Percentiles rank a stretch among this genome's conserved stretches.
These are phyloP conservation scores for Lachancea thermotolerans DNA, from an alignment of 805 yeast genomes.

Conservation along the genomic window DNA sequence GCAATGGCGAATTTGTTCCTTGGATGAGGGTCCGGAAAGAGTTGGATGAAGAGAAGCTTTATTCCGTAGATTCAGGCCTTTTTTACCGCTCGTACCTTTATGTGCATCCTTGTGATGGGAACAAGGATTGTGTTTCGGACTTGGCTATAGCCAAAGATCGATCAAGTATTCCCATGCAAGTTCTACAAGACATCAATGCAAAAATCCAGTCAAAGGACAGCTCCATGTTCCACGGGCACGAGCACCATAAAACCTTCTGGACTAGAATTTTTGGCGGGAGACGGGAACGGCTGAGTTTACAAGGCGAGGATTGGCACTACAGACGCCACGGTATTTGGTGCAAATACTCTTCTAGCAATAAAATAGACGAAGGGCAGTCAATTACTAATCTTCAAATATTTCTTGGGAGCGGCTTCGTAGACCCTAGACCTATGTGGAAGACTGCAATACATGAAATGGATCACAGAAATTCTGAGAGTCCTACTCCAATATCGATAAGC, in stretches of 20 bases:
- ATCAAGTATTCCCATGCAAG: slow-evolving; percentile 33
- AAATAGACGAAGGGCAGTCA: slow-evolving; percentile 28
- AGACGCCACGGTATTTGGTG: slow-evolving; percentile 52
- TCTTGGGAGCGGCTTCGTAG: slow-evolving; percentile 50
- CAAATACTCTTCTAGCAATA: slow-evolving; percentile 34
- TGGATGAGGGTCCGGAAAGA: slow-evolving; percentile 25
- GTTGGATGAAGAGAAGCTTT: slow-evolving; percentile 18
- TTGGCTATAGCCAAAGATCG: slow-evolving; percentile 37
- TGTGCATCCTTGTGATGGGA: slow-evolving; percentile 15
- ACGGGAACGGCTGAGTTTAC: neutral
- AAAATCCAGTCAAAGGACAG: slow-evolving; percentile 28
- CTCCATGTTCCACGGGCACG: slow-evolving; percentile 24
- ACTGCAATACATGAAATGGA: slow-evolving; percentile 21
- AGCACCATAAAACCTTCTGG: slow-evolving; percentile 13
- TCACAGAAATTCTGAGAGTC: neutral
- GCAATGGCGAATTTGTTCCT: slow-evolving; percentile 6
- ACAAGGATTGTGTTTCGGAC: slow-evolving; percentile 36
- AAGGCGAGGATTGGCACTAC: slow-evolving; percentile 37
- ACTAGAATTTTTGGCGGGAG: neutral
- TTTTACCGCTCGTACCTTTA: slow-evolving; percentile 25
- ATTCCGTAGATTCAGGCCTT: slow-evolving; percentile 10
- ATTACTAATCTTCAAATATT: slow-evolving; percentile 44
- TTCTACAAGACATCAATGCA: slow-evolving; percentile 30
- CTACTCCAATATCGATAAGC: slow-evolving; percentile 5
- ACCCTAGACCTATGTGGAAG: slow-evolving; percentile 55